These are phyloP conservation scores for Trichomonas tenax DNA, from an alignment of 208 protist species.

Conservation along the genomic window DNA sequence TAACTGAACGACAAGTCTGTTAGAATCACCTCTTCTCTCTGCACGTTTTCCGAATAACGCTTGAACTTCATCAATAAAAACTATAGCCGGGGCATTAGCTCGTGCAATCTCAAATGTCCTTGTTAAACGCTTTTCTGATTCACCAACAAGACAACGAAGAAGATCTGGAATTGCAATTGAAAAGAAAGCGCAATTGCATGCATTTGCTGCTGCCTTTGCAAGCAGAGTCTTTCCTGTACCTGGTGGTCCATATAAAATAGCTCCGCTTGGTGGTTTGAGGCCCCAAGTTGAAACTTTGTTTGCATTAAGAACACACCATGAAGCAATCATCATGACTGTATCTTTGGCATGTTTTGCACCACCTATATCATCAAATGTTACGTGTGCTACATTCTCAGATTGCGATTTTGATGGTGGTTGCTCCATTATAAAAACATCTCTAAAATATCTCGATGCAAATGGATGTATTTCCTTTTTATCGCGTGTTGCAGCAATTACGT, in stretches of 20 bases:
- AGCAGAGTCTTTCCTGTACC: slow-evolving; percentile 22
- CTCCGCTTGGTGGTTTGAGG: not conserved
- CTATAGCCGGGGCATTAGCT: not conserved
- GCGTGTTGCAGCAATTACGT: not conserved
- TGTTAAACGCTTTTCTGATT: not conserved
- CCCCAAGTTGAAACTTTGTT: not conserved
- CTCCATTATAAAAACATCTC: not conserved
- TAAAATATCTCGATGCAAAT: not conserved
- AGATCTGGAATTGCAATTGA: slow-evolving; percentile 4
- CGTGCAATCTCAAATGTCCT: not conserved
- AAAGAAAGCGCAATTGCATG: not conserved
- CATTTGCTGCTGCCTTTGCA: not conserved
- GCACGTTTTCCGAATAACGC: not conserved
- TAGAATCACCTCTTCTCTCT: not conserved
- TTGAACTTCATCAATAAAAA: not conserved
- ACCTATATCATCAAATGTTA: not conserved
- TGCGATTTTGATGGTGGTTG: not conserved
- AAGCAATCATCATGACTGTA: not conserved
- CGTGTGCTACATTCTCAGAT: not conserved
- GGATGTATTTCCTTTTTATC: not conserved
- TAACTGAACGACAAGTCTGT: not conserved
- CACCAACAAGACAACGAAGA: not conserved
- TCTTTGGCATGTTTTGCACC: not conserved
- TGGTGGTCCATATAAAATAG: not conserved
- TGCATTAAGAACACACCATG: not conserved